Evolutionary conservation across 2,329 filamentous ascomycete genomes (phyloP).

Genomic region (Ceratocystis variospora): DNA sequence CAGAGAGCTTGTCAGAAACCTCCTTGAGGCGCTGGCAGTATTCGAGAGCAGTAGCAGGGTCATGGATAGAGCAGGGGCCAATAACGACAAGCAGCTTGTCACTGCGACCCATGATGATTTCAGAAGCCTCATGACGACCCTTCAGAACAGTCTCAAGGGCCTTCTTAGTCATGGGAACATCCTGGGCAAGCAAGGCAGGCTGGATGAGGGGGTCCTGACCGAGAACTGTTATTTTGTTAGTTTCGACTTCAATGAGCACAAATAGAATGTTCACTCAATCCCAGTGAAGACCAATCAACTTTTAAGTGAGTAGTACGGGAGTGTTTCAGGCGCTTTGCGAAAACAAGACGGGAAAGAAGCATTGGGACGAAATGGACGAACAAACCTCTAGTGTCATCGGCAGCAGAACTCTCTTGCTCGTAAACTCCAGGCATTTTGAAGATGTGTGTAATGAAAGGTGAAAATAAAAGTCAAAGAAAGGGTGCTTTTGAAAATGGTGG

Average conservation of each 20-base stretch:
- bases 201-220: constrained; percentile 90
- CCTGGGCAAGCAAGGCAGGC: constrained; percentile 87
- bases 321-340: neutral
- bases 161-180: constrained; percentile 52
- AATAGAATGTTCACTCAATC: neutral
- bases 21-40: constrained; percentile 70
- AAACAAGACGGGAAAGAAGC: neutral
- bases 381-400: constrained; percentile 30
- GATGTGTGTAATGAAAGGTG: constrained; percentile 1
- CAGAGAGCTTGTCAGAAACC: constrained; percentile 63
- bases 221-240: constrained; percentile 40
- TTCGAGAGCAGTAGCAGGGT: constrained; percentile 74
- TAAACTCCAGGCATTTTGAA: constrained; percentile 27
- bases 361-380: constrained; percentile 21
- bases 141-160: constrained; percentile 48
- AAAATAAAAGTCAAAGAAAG: constrained; percentile 9
- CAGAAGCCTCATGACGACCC: constrained; percentile 49
- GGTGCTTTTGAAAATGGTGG: neutral
- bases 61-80: constrained; percentile 94
- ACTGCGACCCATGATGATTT: constrained; percentile 50
- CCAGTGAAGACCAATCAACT: too few species aligned
- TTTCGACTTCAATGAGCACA: neutral
- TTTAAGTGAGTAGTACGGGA: neutral
- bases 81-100: constrained; percentile 67
- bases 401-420: constrained; percentile 24